These are phyloP conservation scores for Aechmea fasciata DNA, from an alignment of 176 grass and related monocot species.

Conservation along the genomic window DNA sequence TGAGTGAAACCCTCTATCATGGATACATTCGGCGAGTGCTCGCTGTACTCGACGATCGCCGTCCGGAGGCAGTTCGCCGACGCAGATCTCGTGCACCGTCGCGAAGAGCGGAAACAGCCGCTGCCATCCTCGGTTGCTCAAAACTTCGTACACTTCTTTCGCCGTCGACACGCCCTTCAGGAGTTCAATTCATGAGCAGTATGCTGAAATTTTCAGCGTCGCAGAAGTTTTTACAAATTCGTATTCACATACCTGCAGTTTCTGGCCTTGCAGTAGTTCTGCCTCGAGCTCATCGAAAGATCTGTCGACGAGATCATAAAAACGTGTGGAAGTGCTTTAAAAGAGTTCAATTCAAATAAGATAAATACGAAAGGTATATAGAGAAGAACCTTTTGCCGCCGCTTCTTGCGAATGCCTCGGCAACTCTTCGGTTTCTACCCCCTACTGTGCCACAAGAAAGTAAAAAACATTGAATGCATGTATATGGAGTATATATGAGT, in stretches of 20 bases:
- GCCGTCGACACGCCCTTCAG: constrained; percentile 79
- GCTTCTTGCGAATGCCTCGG: constrained; percentile 85
- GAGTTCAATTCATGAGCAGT: neutral
- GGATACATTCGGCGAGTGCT: constrained; percentile 44
- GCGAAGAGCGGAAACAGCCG: constrained; percentile 59
- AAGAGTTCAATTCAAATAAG: constrained; percentile 1
- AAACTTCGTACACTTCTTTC: constrained; percentile 78
- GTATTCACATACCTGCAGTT: constrained; percentile 59
- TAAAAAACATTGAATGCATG: too few species aligned
- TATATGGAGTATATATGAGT: too few species aligned
- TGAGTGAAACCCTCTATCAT: constrained; percentile 34
- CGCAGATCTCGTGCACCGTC: constrained; percentile 83
- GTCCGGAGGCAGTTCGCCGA: constrained; percentile 51
- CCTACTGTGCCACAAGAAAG: constrained; percentile 36
- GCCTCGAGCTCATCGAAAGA: constrained; percentile 88
- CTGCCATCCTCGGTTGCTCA: constrained; percentile 71
- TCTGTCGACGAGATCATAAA: constrained; percentile 20
- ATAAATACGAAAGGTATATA: constrained; percentile 12
- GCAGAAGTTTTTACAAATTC: neutral
- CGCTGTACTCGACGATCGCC: constrained; percentile 86
- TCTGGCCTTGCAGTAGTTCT: constrained; percentile 81
- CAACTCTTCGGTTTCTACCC: constrained; percentile 85
- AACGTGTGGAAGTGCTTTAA: neutral
- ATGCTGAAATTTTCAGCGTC: too few species aligned
- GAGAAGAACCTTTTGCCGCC: constrained; percentile 69